Evolutionary conservation across 345 rosid species (phyloP).

Genomic region (Bruguiera sexangula): DNA sequence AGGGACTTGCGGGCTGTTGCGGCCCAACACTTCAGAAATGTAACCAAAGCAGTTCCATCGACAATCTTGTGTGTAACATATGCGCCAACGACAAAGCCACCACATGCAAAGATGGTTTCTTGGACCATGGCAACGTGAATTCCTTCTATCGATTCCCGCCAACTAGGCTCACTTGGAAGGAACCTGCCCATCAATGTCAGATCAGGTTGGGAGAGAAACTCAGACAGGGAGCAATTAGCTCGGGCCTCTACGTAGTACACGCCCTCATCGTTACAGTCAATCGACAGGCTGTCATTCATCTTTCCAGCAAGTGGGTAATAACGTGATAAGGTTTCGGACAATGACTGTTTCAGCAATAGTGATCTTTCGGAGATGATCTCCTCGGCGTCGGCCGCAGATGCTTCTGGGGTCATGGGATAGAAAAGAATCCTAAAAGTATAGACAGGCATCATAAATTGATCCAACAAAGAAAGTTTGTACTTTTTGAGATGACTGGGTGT

Average conservation of each 20-base stretch:
- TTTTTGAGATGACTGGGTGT: constrained; percentile 2
- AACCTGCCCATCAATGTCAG: constrained; percentile 1
- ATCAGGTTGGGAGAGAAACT: constrained; percentile 16
- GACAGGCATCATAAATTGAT: constrained; percentile 1
- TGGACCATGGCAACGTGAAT: constrained; percentile 12
- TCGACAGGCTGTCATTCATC: constrained; percentile 1
- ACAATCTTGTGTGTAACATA: constrained; percentile 37
- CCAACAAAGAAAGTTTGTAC: constrained; percentile 7
- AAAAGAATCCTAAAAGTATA: constrained; percentile 1
- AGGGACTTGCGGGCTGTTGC: constrained; percentile 5
- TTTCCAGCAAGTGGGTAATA: constrained; percentile 18
- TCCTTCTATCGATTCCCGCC: constrained; percentile 2
- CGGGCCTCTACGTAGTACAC: constrained; percentile 7
- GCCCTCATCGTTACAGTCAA: constrained; percentile 15
- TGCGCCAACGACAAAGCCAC: constrained; percentile 37
- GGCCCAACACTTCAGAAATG: constrained; percentile 43
- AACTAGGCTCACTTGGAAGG: neutral
- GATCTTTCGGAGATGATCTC: constrained; percentile 3
- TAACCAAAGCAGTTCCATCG: constrained; percentile 36
- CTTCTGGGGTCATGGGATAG: neutral
- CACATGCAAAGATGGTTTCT: constrained; percentile 32
- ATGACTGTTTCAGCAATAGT: constrained; percentile 7
- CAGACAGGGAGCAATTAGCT: neutral
- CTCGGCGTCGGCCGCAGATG: neutral
- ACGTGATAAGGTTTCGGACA: constrained; percentile 8